Evolutionary conservation across 179 eudicot species (phyloP).

Genomic region (Drosera spatulata): DNA sequence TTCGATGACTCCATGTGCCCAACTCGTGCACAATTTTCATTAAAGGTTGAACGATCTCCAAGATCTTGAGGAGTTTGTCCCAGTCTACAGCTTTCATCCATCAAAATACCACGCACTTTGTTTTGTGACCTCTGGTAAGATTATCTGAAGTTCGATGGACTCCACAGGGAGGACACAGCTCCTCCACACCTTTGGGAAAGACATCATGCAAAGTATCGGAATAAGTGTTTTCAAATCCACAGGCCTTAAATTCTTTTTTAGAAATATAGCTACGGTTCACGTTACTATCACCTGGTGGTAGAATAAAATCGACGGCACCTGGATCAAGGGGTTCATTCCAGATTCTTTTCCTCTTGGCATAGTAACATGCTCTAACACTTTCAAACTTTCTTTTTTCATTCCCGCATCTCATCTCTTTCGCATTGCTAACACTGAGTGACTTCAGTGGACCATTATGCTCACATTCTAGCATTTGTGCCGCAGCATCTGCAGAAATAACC

Average conservation of each 20-base stretch:
- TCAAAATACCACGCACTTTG: slow-evolving; percentile 7
- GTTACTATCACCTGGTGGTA: slow-evolving; percentile 13
- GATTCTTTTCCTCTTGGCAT: slow-evolving; percentile 51
- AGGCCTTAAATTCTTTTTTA: slow-evolving; percentile 2
- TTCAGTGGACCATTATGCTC: slow-evolving; percentile 25
- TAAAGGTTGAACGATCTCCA: slow-evolving; percentile 11
- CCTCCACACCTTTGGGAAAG: slow-evolving; percentile 16
- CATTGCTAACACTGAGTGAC: slow-evolving; percentile 19
- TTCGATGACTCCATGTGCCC: slow-evolving; percentile 11
- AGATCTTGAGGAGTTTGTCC: slow-evolving; percentile 10
- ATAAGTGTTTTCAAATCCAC: slow-evolving; percentile 12
- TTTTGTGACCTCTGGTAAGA: slow-evolving; percentile 11
- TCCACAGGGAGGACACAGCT: slow-evolving; percentile 14
- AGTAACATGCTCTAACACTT: slow-evolving; percentile 41
- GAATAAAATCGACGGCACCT: slow-evolving; percentile 18
- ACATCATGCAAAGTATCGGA: slow-evolving; percentile 14
- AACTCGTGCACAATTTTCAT: slow-evolving; percentile 6
- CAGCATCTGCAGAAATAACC: slow-evolving; percentile 37
- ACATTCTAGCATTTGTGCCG: slow-evolving; percentile 36
- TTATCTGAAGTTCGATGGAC: slow-evolving; percentile 11
- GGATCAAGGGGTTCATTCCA: slow-evolving; percentile 28
- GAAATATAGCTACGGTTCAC: slow-evolving; percentile 11
- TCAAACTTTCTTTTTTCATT: slow-evolving; percentile 49
- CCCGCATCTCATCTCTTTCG: slow-evolving; percentile 18
- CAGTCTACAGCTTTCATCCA: slow-evolving; percentile 11